A percentile compares a stretch with the other conserved stretches of the same genome.
These are phyloP conservation scores for Wallacemonas sp. DNA, from an alignment of 208 protist genomes.

Conservation along the genomic window DNA sequence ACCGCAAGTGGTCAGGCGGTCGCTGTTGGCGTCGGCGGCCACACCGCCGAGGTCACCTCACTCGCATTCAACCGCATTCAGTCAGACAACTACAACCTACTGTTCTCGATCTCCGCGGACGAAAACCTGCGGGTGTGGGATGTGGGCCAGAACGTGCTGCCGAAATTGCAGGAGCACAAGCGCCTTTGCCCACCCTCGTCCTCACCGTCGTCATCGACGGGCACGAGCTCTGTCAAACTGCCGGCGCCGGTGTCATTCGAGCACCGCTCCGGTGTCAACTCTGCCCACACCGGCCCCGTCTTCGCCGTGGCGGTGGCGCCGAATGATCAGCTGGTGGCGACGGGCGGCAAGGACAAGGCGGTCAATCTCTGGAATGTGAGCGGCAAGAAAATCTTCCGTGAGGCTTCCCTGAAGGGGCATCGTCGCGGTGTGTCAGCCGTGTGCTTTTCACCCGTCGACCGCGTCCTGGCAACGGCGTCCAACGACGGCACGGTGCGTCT, in stretches of 20 bases:
- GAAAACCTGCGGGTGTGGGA: slow-evolving; percentile 88
- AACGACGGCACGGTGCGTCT: slow-evolving; percentile 87
- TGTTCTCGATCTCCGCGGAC: slow-evolving; percentile 79
- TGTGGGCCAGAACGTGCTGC: slow-evolving; percentile 37
- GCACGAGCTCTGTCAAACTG: no score
- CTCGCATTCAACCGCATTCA: slow-evolving; percentile 73
- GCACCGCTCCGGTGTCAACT: slow-evolving; percentile 66
- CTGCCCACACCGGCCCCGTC: slow-evolving; percentile 78
- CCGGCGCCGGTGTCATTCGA: slow-evolving; percentile 21
- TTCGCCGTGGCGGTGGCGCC: slow-evolving; percentile 76
- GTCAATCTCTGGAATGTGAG: slow-evolving; percentile 80
- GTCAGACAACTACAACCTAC: slow-evolving; percentile 56
- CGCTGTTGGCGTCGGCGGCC: slow-evolving; percentile 58
- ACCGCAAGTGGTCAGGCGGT: slow-evolving; percentile 60
- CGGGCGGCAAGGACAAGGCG: slow-evolving; percentile 87
- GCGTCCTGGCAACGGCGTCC: slow-evolving; percentile 80
- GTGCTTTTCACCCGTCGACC: slow-evolving; percentile 79
- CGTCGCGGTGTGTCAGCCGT: slow-evolving; percentile 76
- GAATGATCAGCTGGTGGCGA: slow-evolving; percentile 90
- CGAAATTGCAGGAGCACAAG: slow-evolving; percentile 17
- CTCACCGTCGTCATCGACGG: neutral
- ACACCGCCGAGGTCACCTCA: slow-evolving; percentile 79
- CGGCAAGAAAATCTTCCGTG: slow-evolving; percentile 78
- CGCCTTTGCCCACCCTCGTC: neutral
- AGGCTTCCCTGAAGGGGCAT: slow-evolving; percentile 80